Evolutionary conservation across 129 eudicot genomes (phyloP).

Genomic region (Lactuca sativa): DNA sequence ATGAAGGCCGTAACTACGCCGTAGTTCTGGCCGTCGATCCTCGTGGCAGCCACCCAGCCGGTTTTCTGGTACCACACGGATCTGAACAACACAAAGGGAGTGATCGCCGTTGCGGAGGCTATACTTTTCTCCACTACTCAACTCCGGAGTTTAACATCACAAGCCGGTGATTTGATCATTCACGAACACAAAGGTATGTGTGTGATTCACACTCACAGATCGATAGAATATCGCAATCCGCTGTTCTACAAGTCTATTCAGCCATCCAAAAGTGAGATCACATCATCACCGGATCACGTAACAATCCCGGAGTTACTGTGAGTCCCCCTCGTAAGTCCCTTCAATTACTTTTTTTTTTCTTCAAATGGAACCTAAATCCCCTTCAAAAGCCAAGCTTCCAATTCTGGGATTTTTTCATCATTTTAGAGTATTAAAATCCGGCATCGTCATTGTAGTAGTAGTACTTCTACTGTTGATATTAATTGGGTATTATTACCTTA

Average conservation of each 20-base stretch:
- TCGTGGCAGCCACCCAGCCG: constrained; percentile 1
- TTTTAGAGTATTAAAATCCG: constrained; percentile 30
- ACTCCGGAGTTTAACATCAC: not conserved
- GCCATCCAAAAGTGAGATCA: constrained; percentile 6
- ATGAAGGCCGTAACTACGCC: constrained; percentile 1
- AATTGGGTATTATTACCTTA: constrained; percentile 20
- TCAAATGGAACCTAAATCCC: constrained; percentile 72
- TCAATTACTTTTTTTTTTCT: not conserved
- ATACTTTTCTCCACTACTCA: not conserved
- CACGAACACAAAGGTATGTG: constrained; percentile 23
- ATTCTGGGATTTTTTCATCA: constrained; percentile 34
- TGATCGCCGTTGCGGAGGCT: constrained; percentile 6
- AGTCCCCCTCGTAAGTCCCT: not conserved
- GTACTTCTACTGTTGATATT: constrained; percentile 31
- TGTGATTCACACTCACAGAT: not conserved
- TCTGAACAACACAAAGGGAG: constrained; percentile 24
- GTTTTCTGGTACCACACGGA: constrained; percentile 8
- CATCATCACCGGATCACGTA: constrained; percentile 1
- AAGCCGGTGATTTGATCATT: not conserved
- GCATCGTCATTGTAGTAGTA: constrained; percentile 25
- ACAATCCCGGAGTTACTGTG: not conserved
- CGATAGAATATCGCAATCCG: not conserved
- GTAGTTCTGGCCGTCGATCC: constrained; percentile 16
- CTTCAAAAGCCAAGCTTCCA: constrained; percentile 61
- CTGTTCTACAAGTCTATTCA: not conserved